phyloP scores from a whole-genome alignment of 1,139 yeast genomes.

The Lodderomyces parapsilosis region DNA sequence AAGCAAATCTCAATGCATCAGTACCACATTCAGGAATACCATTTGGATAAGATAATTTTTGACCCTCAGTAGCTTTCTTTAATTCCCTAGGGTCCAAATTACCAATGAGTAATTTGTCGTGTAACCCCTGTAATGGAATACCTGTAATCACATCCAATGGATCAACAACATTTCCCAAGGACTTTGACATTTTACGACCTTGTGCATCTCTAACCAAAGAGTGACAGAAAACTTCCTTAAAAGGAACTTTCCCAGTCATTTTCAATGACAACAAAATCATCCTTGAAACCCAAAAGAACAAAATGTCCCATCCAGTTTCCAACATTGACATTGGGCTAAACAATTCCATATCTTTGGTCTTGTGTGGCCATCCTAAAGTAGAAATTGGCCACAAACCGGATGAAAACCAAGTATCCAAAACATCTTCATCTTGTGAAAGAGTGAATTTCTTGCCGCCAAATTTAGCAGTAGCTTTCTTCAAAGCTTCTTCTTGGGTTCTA shows the following conservation, averaged over 20 bases:
- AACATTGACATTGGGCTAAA: constrained; percentile 91
- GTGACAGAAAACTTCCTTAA: constrained; percentile 96
- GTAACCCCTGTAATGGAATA: constrained; percentile 75
- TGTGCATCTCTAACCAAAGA: constrained; percentile 98
- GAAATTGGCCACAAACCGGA: constrained; percentile 98
- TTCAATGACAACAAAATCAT: constrained; percentile 92
- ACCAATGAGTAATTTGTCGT: constrained; percentile 74
- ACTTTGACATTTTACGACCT: constrained; percentile 98
- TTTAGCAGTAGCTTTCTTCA: constrained; percentile 69
- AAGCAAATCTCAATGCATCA: constrained; percentile 95
- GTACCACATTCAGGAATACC: constrained; percentile 99
- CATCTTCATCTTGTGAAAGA: constrained; percentile 95
- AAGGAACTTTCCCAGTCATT: constrained; percentile 88
- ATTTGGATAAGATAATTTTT: constrained; percentile 84
- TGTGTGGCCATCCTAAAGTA: constrained; percentile 93
- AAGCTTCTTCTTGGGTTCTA: constrained; percentile 77
- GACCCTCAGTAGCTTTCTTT: constrained; percentile 85
- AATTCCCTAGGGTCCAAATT: constrained; percentile 90
- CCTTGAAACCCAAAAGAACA: constrained; percentile 98
- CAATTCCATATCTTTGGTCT: constrained; percentile 68
- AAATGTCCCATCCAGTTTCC: constrained; percentile 99
- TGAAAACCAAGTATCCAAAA: constrained; percentile 97
- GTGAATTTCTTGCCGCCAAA: constrained; percentile 72
- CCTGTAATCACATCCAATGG: constrained; percentile 94
- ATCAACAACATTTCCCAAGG: constrained; percentile 93